Evolutionary conservation across 139 green algal species (phyloP), one percentile per base, ranked within the genome.

Genomic region (Parachlorella kessleri): DNA sequence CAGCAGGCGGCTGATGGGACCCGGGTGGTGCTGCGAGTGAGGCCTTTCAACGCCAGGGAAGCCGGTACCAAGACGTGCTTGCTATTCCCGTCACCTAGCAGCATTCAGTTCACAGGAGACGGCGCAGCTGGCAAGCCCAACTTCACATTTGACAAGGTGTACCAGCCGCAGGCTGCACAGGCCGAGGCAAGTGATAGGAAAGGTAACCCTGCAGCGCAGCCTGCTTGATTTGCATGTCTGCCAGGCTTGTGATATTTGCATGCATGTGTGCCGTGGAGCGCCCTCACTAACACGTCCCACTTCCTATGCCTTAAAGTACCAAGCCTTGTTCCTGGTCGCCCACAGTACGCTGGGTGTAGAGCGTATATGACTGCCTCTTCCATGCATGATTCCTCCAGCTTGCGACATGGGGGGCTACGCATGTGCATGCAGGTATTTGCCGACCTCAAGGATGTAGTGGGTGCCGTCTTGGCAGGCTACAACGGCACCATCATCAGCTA

Each of bases 401-500:
- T n/a, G n/a, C 30, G 26, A 18, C 23, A n/a, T n/a, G 5, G 66
- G 21, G 32, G 6, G 6, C 26, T 66, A 30, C 53, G n/a, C n/a
- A n/a, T n/a, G n/a, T n/a, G n/a, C n/a, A n/a, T 55, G 30, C n/a
- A 85, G 0, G 79, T 90, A 36, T 86, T 90, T 41, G 32, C 87
- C 33, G 81, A 89, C 71, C 72, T 89, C 18, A 66, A 42, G 21
- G 73, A 76, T n/a, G 84, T 90, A n/a, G 78, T 93, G 64, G 37
- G 81, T 2, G 72, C 82, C 8, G 81, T 87, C 21, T 81, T 89
- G 53, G 48, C 65, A 23, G 91, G 89, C 6, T 90, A 88, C 83
- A 95, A 96, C 53, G 90, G 82, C 7, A 90, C 85, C 30, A 83
- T 92, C 28, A 63, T 92, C 23, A 79, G 82, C 1, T 95, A 92